These are phyloP conservation scores for Verbascum thapsus DNA, from an alignment of 257 asterid species.

Conservation along the genomic window DNA sequence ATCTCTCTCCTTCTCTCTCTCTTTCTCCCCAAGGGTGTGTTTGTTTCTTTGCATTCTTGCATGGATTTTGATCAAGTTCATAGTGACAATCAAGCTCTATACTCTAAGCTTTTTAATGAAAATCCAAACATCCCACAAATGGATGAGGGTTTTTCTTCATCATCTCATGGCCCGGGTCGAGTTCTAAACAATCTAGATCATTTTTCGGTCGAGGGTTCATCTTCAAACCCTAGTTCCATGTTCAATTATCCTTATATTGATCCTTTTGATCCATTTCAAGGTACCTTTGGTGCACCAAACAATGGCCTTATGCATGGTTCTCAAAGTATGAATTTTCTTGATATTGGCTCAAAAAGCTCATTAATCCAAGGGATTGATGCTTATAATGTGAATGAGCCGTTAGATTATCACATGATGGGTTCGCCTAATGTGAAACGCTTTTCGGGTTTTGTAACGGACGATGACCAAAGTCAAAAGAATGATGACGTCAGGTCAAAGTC, in stretches of 20 bases:
- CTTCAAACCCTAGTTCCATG: neutral
- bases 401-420: slow-evolving; percentile 15
- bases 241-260: slow-evolving; percentile 35
- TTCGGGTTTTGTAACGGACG: slow-evolving; percentile 18
- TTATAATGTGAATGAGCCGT: slow-evolving; percentile 21
- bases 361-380: slow-evolving; percentile 14
- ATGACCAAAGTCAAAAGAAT: neutral
- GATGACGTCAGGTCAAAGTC: neutral
- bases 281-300: slow-evolving; percentile 2
- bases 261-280: slow-evolving; percentile 51
- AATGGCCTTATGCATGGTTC: slow-evolving; percentile 30
- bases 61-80: slow-evolving; percentile 43
- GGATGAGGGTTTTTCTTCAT: slow-evolving; percentile 32
- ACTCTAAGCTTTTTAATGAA: slow-evolving; percentile 30
- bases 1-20: slow-evolving; percentile 19
- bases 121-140: slow-evolving; percentile 25
- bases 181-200: slow-evolving; percentile 30
- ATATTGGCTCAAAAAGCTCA: slow-evolving; percentile 14
- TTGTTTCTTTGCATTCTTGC: neutral
- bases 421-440: neutral
- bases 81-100: slow-evolving; percentile 29
- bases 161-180: slow-evolving; percentile 21
- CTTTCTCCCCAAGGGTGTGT: slow-evolving; percentile 8
- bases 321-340: slow-evolving; percentile 5
- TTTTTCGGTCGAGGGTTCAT: slow-evolving; percentile 25